These are phyloP conservation scores for Hypoxylon sp. DNA, from an alignment of 2,329 filamentous ascomycete species.

Conservation along the genomic window DNA sequence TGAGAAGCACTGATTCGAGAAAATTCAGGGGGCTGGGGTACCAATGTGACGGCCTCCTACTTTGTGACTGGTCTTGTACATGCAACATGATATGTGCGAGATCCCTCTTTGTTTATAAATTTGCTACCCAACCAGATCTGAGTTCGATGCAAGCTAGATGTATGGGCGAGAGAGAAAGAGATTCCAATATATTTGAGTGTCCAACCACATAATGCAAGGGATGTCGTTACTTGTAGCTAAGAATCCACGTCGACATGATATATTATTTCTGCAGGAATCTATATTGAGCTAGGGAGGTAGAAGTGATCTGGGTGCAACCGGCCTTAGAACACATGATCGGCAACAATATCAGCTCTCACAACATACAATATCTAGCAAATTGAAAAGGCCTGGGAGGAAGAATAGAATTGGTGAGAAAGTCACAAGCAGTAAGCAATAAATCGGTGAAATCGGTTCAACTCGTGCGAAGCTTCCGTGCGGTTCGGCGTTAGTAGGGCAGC, in stretches of 20 bases:
- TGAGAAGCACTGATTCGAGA: conserved; percentile 38
- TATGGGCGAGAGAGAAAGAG: too few species aligned
- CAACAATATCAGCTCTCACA: too few species aligned
- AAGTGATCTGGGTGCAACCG: too few species aligned
- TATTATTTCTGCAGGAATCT: neutral
- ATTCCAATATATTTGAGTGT: neutral
- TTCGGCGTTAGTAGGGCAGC: too few species aligned
- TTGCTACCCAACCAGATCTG: conserved; percentile 10
- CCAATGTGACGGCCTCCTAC: conserved; percentile 5
- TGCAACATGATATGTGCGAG: conserved; percentile 4
- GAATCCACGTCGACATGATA: neutral
- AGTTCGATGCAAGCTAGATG: neutral
- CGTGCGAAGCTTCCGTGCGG: neutral
- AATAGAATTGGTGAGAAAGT: too few species aligned
- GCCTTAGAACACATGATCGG: too few species aligned
- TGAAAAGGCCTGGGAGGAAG: too few species aligned
- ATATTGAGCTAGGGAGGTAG: too few species aligned
- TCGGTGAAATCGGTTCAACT: conserved; percentile 1
- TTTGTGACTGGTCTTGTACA: conserved; percentile 33
- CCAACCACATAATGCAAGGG: conserved; percentile 5
- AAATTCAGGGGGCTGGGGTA: conserved; percentile 12
- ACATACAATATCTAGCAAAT: too few species aligned
- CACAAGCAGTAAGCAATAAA: neutral
- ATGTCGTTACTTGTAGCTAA: neutral
- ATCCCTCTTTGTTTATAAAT: neutral